Evolutionary conservation across 1,139 yeast species (phyloP).

Genomic region (Yamadazyma diddensiae): DNA sequence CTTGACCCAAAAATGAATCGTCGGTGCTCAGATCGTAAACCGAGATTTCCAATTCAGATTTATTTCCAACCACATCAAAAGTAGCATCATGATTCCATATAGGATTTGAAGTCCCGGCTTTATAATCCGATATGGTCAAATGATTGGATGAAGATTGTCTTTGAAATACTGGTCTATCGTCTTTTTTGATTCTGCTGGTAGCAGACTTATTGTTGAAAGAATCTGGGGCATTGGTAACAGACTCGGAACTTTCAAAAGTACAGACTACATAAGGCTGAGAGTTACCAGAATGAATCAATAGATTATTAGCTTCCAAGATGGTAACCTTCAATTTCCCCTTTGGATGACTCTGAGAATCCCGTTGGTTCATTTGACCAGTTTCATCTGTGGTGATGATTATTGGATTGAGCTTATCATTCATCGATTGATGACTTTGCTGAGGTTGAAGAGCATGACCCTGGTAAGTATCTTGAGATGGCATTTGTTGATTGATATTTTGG

Average conservation of each 20-base stretch:
- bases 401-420: slow-evolving; percentile 18
- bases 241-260: slow-evolving; percentile 89
- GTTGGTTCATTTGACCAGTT: slow-evolving; percentile 33
- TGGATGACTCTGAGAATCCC: slow-evolving; percentile 37
- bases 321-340: slow-evolving; percentile 81
- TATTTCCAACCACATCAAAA: slow-evolving; percentile 85
- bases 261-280: slow-evolving; percentile 86
- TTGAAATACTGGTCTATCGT: slow-evolving; percentile 48
- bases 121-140: slow-evolving; percentile 32
- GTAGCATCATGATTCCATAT: slow-evolving; percentile 89
- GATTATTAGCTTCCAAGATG: slow-evolving; percentile 74
- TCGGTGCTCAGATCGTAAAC: slow-evolving; percentile 81
- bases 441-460: background rate
- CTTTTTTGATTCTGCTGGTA: slow-evolving; percentile 15
- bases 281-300: slow-evolving; percentile 48
- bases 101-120: slow-evolving; percentile 50
- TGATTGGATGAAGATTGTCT: slow-evolving; percentile 68
- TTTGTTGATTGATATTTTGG: slow-evolving; percentile 7
- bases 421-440: slow-evolving; percentile 1
- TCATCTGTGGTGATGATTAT: slow-evolving; percentile 47
- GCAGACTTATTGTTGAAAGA: slow-evolving; percentile 43
- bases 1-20: slow-evolving; percentile 85
- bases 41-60: slow-evolving; percentile 80
- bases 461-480: slow-evolving; percentile 4
- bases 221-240: slow-evolving; percentile 79